Evolutionary conservation across 768 basidiomycete genomes (phyloP).

Genomic region (Hemileccinum rubropunctum): DNA sequence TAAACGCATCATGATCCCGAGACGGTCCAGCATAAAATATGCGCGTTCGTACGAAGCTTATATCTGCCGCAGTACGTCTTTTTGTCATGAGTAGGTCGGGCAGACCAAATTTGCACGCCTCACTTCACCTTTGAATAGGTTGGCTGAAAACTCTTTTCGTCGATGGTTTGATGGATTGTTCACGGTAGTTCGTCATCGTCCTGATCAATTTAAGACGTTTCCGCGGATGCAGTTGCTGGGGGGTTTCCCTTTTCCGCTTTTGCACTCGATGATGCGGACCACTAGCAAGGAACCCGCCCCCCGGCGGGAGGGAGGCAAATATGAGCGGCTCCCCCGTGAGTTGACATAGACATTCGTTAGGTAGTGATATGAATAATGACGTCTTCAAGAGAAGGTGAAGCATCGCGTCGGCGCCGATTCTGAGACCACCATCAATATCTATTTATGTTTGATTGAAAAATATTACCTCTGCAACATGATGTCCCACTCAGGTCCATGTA

Average conservation of each 20-base stretch:
- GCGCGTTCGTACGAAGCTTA: slow-evolving; percentile 50
- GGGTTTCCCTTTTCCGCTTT: slow-evolving; percentile 22
- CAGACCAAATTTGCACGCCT: background rate
- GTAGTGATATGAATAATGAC: slow-evolving; percentile 71
- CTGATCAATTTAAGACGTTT: slow-evolving; percentile 27
- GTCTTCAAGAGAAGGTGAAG: slow-evolving; percentile 74
- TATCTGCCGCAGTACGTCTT: slow-evolving; percentile 48
- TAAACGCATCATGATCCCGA: slow-evolving; percentile 45
- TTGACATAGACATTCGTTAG: slow-evolving; percentile 85
- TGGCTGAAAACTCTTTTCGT: slow-evolving; percentile 9
- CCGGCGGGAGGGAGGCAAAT: slow-evolving; percentile 33
- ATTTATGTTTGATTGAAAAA: background rate
- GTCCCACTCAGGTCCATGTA: slow-evolving; percentile 68
- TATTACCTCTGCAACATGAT: slow-evolving; percentile 55
- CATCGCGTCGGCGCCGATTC: slow-evolving; percentile 77
- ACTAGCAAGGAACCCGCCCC: slow-evolving; percentile 9
- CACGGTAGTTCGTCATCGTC: background rate
- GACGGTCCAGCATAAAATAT: slow-evolving; percentile 69
- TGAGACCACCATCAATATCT: slow-evolving; percentile 28
- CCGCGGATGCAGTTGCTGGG: slow-evolving; percentile 17
- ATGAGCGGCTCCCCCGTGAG: slow-evolving; percentile 71
- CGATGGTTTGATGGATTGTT: slow-evolving; percentile 4
- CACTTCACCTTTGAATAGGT: slow-evolving; percentile 20
- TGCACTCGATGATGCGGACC: slow-evolving; percentile 6
- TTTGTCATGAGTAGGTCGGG: slow-evolving; percentile 4